These are phyloP conservation scores for Scutellaria galericulata DNA, from an alignment of 257 asterid species.

Conservation along the genomic window DNA sequence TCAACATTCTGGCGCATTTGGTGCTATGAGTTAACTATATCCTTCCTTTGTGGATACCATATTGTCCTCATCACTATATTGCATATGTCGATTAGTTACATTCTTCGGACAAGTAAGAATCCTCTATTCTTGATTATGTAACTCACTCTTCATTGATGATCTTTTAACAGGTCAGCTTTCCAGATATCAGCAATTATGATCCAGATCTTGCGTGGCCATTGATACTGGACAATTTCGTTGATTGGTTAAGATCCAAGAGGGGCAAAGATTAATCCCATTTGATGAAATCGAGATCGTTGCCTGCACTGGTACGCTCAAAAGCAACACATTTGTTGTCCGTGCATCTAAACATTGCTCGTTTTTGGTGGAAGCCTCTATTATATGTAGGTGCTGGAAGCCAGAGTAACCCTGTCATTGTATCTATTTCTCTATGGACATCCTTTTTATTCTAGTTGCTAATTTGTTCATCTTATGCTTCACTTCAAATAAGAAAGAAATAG, in stretches of 20 bases:
- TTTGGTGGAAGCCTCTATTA: no score
- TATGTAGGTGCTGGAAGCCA: no score
- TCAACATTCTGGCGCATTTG: neutral
- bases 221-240: constrained; percentile 65
- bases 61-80: neutral
- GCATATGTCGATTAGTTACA: neutral
- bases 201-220: constrained; percentile 64
- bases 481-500: constrained; percentile 25
- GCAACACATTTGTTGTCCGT: constrained; percentile 10
- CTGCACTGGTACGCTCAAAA: neutral
- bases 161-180: constrained; percentile 52
- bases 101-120: neutral
- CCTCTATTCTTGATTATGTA: neutral
- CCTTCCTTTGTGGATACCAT: neutral
- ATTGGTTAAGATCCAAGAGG: constrained; percentile 55
- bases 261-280: constrained; percentile 22
- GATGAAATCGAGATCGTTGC: constrained; percentile 21
- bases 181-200: constrained; percentile 56
- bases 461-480: neutral
- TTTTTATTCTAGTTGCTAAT: constrained; percentile 21
- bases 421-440: constrained; percentile 4
- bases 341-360: no score
- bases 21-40: neutral
- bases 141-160: constrained; percentile 20
- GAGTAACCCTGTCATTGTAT: neutral